Percentiles rank a stretch among this genome's conserved stretches.
Conservation (phyloP, 805 yeast genomes). For the Starmera pachycereana region DNA sequence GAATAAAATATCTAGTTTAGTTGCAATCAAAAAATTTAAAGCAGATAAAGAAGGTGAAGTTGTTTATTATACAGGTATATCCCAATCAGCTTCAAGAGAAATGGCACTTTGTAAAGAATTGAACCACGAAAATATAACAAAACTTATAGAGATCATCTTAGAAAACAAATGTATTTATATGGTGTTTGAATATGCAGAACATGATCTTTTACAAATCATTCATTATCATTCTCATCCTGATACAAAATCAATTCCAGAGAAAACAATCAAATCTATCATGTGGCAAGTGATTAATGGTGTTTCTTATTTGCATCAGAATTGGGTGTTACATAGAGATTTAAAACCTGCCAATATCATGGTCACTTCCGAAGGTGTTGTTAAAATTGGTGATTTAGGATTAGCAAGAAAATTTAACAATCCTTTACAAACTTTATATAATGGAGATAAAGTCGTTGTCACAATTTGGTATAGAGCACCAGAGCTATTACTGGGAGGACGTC, state of each 20-base stretch:
- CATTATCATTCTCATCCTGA: slow-evolving; percentile 93
- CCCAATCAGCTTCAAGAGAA: slow-evolving; percentile 93
- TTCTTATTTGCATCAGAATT: slow-evolving; percentile 83
- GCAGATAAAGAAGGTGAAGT: slow-evolving; percentile 88
- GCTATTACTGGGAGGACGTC: slow-evolving; percentile 78
- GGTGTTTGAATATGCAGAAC: slow-evolving; percentile 95
- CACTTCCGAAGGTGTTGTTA: slow-evolving; percentile 77
- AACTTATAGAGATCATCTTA: slow-evolving; percentile 69
- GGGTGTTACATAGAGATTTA: slow-evolving; percentile 92
- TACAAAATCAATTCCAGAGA: slow-evolving; percentile 63
- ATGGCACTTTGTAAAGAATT: slow-evolving; percentile 91
- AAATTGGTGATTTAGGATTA: slow-evolving; percentile 90
- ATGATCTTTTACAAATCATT: slow-evolving; percentile 86
- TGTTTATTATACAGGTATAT: slow-evolving; percentile 84
- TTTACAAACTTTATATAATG: slow-evolving; percentile 75
- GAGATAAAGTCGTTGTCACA: slow-evolving; percentile 94
- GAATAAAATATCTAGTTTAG: slow-evolving; percentile 14
- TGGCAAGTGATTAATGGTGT: slow-evolving; percentile 94
- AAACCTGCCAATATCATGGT: slow-evolving; percentile 99
- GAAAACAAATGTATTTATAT: slow-evolving; percentile 87
- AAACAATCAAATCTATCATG: slow-evolving; percentile 71
- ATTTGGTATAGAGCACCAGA: slow-evolving; percentile 98
- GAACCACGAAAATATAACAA: slow-evolving; percentile 68
- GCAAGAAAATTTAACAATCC: slow-evolving; percentile 85
- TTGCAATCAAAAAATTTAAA: slow-evolving; percentile 92